Conservation (phyloP, 2,329 filamentous ascomycete genomes). For the Epichloe amarillans region DNA sequence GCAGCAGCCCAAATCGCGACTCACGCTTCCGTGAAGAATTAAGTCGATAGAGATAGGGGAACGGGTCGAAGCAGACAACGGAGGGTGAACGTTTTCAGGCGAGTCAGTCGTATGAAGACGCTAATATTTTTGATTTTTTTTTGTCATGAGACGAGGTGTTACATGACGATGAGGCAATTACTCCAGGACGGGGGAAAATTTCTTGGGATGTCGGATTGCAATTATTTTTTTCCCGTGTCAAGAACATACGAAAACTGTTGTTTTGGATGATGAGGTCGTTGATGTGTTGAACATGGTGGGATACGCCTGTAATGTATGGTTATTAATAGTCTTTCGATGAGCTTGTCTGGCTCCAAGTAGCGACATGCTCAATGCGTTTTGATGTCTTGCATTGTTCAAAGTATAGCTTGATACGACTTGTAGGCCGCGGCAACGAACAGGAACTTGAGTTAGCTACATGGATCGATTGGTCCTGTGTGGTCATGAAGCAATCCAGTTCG, state of each 20-base stretch:
- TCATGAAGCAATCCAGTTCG: no score
- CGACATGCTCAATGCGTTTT: neutral
- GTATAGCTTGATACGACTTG: no score
- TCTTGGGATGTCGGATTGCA: neutral
- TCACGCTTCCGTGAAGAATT: constrained; percentile 48
- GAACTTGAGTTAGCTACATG: no score
- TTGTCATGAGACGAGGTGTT: neutral
- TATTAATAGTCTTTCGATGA: neutral
- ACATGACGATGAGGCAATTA: neutral
- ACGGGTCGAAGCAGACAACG: no score
- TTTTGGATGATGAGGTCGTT: neutral
- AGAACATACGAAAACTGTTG: neutral
- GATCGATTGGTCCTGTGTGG: no score
- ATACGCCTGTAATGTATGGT: neutral
- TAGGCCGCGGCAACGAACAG: no score
- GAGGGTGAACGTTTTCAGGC: no score
- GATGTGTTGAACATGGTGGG: neutral
- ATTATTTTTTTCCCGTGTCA: neutral
- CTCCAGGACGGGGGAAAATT: neutral
- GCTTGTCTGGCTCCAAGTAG: neutral
- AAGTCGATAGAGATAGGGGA: constrained; percentile 10
- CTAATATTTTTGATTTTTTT: no score
- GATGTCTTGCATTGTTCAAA: neutral
- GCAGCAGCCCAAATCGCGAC: constrained; percentile 40
- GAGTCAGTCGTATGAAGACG: no score